Evolutionary conservation across 192 early-diverging fungal species (phyloP), one percentile per base, ranked within the genome.

Genomic region (Entomortierella lignicola): DNA sequence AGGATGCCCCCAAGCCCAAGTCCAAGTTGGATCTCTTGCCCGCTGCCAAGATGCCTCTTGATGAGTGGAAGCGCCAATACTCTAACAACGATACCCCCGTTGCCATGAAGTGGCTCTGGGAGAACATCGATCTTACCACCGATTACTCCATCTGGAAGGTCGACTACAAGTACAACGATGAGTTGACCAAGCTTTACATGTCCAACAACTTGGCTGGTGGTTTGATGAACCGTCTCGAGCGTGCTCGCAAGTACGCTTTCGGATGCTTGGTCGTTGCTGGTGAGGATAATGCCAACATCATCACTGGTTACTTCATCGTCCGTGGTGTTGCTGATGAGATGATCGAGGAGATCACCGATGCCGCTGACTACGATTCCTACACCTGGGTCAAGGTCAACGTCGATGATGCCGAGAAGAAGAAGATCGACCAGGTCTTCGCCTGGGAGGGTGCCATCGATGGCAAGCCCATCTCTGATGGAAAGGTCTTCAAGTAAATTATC

Each of bases 11-110:
- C 81, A 96, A 96, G 91, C 90, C 89, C 81, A 96, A 98, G 92
- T 94, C 90, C 89, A 89, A 91, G 80, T 85, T 96, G 65, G 95
- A 97, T 79, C 84, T 91, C 71, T 88, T 96, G 71, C 96, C 95
- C 66, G 89, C 90, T 55, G 91, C 94, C 71, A 74, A 85, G 67
- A 92, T 98, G 85, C 83, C 87, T 71, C 77, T 98, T 54, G 95
- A 98, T 65, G 92, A 92, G 69, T 98, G 96, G 96, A 98, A 98
- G 89, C 92, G 95, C 63, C 91, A 94, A 85, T 98, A 98, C 91
- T 97, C 95, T 59, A 98, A 98, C 92, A 95, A 96, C 86, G 90
- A 96, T 56, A 95, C 95, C 75, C 91, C 92, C 55, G 88, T 84
- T 50, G 96, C 96, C 69, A 85, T 92, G 81, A 86, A 96, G 83